Evolutionary conservation across 345 rosid genomes (phyloP), one percentile per base, ranked within the genome.

Genomic region (Eucalyptus fibrosa): DNA sequence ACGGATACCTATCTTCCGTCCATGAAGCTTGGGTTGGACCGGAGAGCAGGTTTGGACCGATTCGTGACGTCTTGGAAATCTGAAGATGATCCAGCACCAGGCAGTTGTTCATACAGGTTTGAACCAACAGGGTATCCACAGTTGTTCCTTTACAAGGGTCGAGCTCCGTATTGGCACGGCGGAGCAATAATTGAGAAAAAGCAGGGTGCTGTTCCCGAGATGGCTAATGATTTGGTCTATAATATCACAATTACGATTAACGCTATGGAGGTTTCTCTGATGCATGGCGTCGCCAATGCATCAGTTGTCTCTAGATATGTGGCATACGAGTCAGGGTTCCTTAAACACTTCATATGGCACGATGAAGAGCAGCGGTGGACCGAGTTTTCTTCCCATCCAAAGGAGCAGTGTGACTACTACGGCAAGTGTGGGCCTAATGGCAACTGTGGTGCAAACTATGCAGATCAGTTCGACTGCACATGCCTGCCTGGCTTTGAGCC

Each of bases 401-500:
- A 92, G 53, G 98, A 97, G 80, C 91, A 88, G 32, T 97, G 99
- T 67, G 99, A 96, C 50, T 69, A 65, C 89, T 94, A 95, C 85
- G 28, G 87, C 26, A 89, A 91, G 45, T 96, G 98, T 49, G 99
- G 97, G 23, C 88, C 90, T 8, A 93, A 94, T 59, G 88, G 92
- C 53, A 85, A 14, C 37, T 85, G 56, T 12, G 87, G 34, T 85
- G 34, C 87, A 85, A 26, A 85, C 93, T 87, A 90, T 15, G 62
- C 91, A 1, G 94, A 89, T 4, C 87, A 88, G 87, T 92, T 92
- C 65, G 93, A 91, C 77, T 95, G 98, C 87, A 56, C 59, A 3
- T 96, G 99, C 89, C 67, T 96, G 21, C 97, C 96, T 0, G 98
- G 98, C 11, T 96, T 92, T 53, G 93, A 93, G 87, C 99, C 98